These are phyloP conservation scores for Catenaria anguillulae DNA, from an alignment of 371 early-diverging fungal species.

Conservation along the genomic window DNA sequence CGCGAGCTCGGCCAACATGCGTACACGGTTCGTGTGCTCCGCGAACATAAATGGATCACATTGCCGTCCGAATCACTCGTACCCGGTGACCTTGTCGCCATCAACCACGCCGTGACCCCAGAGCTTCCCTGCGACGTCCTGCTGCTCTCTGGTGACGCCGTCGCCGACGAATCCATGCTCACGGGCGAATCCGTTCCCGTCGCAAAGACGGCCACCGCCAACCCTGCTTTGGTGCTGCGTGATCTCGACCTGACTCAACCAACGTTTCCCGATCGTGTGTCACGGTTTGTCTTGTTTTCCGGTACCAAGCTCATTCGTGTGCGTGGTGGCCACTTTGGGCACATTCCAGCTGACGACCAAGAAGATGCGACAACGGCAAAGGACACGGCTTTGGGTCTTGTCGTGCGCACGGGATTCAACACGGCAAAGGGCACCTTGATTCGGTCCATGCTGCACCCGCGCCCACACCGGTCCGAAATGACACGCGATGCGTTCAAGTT, in stretches of 20 bases:
- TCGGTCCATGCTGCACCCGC: slow-evolving; percentile 88
- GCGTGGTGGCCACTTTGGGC: too few relatives aligned
- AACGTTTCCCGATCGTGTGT: too few relatives aligned
- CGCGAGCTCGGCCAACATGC: too few relatives aligned
- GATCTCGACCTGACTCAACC: slow-evolving; percentile 44
- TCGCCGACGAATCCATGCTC: slow-evolving; percentile 97
- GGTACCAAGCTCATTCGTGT: slow-evolving; percentile 89
- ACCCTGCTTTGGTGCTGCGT: background rate
- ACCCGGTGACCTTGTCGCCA: slow-evolving; percentile 81
- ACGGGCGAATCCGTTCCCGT: slow-evolving; percentile 88
- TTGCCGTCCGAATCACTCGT: slow-evolving; percentile 63
- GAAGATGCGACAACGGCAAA: too few relatives aligned
- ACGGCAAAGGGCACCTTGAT: slow-evolving; percentile 92
- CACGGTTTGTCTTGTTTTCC: slow-evolving; percentile 74
- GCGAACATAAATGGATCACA: too few relatives aligned
- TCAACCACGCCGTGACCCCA: slow-evolving; percentile 35
- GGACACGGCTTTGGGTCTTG: slow-evolving; percentile 56
- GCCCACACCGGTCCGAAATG: slow-evolving; percentile 85
- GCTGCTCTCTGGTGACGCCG: slow-evolving; percentile 90
- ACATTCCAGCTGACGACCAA: too few relatives aligned
- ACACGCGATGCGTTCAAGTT: slow-evolving; percentile 90
- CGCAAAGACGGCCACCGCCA: slow-evolving; percentile 14
- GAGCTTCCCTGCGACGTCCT: slow-evolving; percentile 94
- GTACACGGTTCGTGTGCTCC: too few relatives aligned
- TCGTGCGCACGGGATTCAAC: slow-evolving; percentile 89